These are phyloP conservation scores for Cutaneotrichosporon dermatis DNA, from an alignment of 1,284 basidiomycete species.

Conservation along the genomic window DNA sequence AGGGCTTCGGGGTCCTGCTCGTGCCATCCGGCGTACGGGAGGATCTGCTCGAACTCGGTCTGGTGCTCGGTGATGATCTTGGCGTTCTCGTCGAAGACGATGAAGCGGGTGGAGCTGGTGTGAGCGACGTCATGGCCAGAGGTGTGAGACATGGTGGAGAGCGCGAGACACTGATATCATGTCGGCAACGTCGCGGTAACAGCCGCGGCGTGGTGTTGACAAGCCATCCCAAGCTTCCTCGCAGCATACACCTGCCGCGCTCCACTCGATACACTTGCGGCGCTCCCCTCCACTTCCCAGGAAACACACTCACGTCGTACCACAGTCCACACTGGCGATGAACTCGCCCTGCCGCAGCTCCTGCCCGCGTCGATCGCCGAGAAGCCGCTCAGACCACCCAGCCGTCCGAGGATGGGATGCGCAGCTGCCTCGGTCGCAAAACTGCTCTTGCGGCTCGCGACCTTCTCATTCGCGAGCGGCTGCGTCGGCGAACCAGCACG, in stretches of 20 bases:
- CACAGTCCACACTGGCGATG: conserved; percentile 84
- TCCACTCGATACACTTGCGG: no score
- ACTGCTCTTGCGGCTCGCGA: conserved; percentile 21
- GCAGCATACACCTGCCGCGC: no score
- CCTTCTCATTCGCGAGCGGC: conserved; percentile 40
- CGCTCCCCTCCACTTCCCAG: not conserved
- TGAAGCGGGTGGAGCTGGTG: conserved; percentile 82
- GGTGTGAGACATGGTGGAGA: not conserved
- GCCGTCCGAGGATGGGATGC: conserved; percentile 11
- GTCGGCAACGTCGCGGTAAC: not conserved
- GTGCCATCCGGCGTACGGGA: conserved; percentile 90
- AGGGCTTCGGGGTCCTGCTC: conserved; percentile 89
- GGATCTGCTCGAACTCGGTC: conserved; percentile 86
- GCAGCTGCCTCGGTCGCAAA: conserved; percentile 13
- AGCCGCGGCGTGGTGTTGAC: no score
- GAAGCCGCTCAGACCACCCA: conserved; percentile 26
- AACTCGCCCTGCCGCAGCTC: conserved; percentile 56
- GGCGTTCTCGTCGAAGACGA: conserved; percentile 85
- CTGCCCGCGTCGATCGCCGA: conserved; percentile 26
- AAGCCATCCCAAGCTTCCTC: no score
- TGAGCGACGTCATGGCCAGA: conserved; percentile 45
- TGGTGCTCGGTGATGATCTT: conserved; percentile 83
- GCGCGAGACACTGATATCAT: no score
- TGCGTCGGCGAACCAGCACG: conserved; percentile 47
- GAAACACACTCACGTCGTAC: conserved; percentile 68